Conservation (phyloP, 2,329 filamentous ascomycete genomes). For the Aspergillus fructus region DNA sequence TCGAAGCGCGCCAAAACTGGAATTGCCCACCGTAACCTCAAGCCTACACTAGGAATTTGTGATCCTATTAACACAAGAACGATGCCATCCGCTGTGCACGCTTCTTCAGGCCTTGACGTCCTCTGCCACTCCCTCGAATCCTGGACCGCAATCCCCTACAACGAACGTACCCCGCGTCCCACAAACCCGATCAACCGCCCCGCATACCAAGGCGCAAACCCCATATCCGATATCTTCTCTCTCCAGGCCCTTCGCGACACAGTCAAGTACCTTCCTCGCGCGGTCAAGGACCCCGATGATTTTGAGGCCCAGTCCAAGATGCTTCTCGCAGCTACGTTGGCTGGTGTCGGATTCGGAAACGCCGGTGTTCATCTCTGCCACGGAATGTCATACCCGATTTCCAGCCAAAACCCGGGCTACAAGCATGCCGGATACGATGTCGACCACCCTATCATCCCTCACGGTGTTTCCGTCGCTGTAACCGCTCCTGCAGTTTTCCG, state of each 20-base stretch:
- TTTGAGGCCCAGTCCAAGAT: slow-evolving; percentile 91
- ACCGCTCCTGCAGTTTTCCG: slow-evolving; percentile 91
- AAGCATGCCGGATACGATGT: slow-evolving; percentile 84
- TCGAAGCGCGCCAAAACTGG: slow-evolving; percentile 90
- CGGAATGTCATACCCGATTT: slow-evolving; percentile 97
- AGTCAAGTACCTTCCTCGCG: slow-evolving; percentile 87
- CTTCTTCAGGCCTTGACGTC: slow-evolving; percentile 88
- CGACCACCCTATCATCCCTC: slow-evolving; percentile 77
- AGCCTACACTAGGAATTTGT: slow-evolving; percentile 88
- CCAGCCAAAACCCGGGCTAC: slow-evolving; percentile 89
- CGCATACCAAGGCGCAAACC: slow-evolving; percentile 95
- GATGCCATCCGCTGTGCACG: slow-evolving; percentile 93
- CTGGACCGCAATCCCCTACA: slow-evolving; percentile 96
- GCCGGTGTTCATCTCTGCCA: slow-evolving; percentile 89
- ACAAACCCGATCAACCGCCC: slow-evolving; percentile 86
- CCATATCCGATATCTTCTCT: slow-evolving; percentile 96
- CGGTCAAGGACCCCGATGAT: slow-evolving; percentile 85
- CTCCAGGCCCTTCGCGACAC: slow-evolving; percentile 79
- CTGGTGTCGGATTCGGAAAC: slow-evolving; percentile 95
- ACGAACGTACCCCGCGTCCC: slow-evolving; percentile 79
- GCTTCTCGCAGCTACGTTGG: slow-evolving; percentile 89
- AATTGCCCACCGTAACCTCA: slow-evolving; percentile 90
- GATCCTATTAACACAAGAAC: slow-evolving; percentile 87
- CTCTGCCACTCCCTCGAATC: slow-evolving; percentile 93
- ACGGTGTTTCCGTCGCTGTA: slow-evolving; percentile 93